These are phyloP conservation scores for Septoria linicola DNA, from an alignment of 2,329 filamentous ascomycete genomes.

Conservation along the genomic window DNA sequence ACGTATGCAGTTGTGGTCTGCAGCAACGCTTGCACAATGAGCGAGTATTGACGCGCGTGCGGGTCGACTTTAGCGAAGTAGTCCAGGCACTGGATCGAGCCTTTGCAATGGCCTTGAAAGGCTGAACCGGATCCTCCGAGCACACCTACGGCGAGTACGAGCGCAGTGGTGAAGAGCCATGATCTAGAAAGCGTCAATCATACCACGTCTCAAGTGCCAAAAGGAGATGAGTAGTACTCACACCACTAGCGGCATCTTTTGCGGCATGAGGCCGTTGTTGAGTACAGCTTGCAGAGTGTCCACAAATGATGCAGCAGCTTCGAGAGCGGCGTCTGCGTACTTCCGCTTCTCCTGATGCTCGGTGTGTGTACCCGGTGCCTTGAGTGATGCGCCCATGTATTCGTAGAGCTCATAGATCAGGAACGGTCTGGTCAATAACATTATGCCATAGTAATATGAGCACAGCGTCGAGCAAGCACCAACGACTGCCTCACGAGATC, in stretches of 20 bases:
- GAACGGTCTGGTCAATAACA: constrained; percentile 55
- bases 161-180: constrained; percentile 35
- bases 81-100: constrained; percentile 28
- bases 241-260: constrained; percentile 29
- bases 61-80: constrained; percentile 33
- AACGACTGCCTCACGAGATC: constrained; percentile 27
- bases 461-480: constrained; percentile 53
- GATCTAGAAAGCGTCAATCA: constrained; percentile 19
- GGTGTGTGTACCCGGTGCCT: constrained; percentile 15
- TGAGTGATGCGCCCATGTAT: constrained; percentile 33
- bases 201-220: background rate
- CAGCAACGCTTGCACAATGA: constrained; percentile 30
- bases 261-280: constrained; percentile 17
- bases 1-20: constrained; percentile 26
- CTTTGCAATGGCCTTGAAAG: constrained; percentile 27
- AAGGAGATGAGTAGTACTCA: constrained; percentile 16
- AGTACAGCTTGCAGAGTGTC: constrained; percentile 28
- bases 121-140: constrained; percentile 30
- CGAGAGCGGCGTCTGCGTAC: constrained; percentile 33
- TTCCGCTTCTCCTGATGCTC: constrained; percentile 30
- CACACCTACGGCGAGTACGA: constrained; percentile 33
- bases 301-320: constrained; percentile 32
- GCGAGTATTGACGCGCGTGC: constrained; percentile 34
- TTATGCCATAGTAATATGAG: constrained; percentile 56
- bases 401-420: constrained; percentile 52